Evolutionary conservation across 2,329 filamentous ascomycete species (phyloP).

Genomic region (Eutypa lata): DNA sequence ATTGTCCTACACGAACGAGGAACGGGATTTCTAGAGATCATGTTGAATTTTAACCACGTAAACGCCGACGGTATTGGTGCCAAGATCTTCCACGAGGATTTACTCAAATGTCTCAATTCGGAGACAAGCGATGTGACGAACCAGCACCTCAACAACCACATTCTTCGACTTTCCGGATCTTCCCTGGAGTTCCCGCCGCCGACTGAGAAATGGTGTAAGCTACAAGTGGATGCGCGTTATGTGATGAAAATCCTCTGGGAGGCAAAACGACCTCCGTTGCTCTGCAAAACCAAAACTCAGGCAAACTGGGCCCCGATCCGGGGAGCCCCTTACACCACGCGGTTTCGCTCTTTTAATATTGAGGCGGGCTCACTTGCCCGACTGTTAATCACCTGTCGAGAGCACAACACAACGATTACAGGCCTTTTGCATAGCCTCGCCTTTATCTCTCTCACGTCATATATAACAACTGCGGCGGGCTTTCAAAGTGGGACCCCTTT

Average conservation of each 20-base stretch:
- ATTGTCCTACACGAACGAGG: constrained; percentile 13
- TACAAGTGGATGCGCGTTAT: background rate
- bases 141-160: background rate
- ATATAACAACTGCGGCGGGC: constrained; percentile 1
- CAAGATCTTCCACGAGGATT: constrained; percentile 28
- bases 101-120: constrained; percentile 24
- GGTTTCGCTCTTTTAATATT: constrained; percentile 16
- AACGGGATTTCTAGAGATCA: constrained; percentile 16
- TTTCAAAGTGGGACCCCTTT: constrained; percentile 14
- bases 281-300: background rate
- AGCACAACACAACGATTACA: constrained; percentile 26
- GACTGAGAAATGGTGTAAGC: background rate
- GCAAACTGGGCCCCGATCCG: background rate
- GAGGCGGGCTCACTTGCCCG: constrained; percentile 10
- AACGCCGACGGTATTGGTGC: constrained; percentile 26
- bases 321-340: constrained; percentile 14
- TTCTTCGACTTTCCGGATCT: background rate
- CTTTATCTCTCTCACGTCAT: constrained; percentile 18
- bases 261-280: background rate
- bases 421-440: constrained; percentile 24
- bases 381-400: constrained; percentile 21
- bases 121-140: no score
- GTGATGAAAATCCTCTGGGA: background rate
- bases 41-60: constrained; percentile 26
- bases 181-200: background rate